A percentile compares a stretch with the other conserved stretches of the same genome.
Conservation (phyloP, 305 asterid species). For the Fraxinus angustifolia region DNA sequence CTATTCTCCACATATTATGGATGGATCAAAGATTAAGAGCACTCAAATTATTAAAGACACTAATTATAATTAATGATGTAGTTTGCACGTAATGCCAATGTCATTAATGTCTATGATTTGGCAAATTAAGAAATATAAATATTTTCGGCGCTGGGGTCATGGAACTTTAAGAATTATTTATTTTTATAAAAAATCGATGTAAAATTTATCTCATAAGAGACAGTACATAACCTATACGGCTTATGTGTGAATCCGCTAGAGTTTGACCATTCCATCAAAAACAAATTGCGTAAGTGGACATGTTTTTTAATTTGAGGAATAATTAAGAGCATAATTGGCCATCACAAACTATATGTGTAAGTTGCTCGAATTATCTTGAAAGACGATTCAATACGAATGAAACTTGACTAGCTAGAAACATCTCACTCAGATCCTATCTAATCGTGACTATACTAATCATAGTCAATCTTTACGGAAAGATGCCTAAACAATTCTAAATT, state of each 20-base stretch:
- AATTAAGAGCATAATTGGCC: too few relatives aligned
- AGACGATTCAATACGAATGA: not conserved
- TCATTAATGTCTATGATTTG: not conserved
- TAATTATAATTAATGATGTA: not conserved
- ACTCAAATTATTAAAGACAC: not conserved
- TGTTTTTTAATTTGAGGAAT: too few relatives aligned
- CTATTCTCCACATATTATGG: not conserved
- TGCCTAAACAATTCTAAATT: too few relatives aligned
- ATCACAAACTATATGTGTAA: not conserved
- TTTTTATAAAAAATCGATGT: too few relatives aligned
- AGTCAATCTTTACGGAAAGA: not conserved
- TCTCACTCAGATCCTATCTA: not conserved
- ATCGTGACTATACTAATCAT: not conserved
- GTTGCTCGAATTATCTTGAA: not conserved
- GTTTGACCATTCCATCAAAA: too few relatives aligned
- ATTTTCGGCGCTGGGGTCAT: not conserved
- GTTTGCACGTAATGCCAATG: not conserved
- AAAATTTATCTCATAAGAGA: too few relatives aligned
- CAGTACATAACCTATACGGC: too few relatives aligned
- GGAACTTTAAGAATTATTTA: not conserved
- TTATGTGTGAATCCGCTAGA: too few relatives aligned
- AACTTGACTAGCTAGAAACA: not conserved
- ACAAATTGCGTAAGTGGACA: too few relatives aligned
- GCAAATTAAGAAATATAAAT: not conserved
- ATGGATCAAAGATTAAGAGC: not conserved